phyloP scores from a whole-genome alignment of 805 yeast genomes.

The Millerago galiae region DNA sequence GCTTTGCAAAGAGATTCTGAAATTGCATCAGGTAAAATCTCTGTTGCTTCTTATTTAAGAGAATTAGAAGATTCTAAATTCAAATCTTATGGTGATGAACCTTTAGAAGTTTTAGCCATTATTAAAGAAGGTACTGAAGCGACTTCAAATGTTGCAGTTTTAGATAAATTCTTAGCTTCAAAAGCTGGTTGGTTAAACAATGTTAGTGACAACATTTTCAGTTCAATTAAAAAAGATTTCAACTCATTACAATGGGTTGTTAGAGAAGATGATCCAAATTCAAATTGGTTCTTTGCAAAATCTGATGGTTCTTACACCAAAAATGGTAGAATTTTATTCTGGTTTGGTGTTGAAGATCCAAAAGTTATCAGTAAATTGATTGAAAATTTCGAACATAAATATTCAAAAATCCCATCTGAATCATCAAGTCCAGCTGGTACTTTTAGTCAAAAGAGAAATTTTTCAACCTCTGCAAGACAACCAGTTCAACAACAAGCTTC shows the following conservation, averaged over 20 bases:
- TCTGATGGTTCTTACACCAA: constrained; percentile 92
- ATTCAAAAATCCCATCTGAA: constrained; percentile 29
- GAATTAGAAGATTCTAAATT: constrained; percentile 55
- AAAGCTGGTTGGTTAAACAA: constrained; percentile 96
- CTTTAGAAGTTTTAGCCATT: constrained; percentile 88
- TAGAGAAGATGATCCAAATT: constrained; percentile 82
- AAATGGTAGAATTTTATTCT: constrained; percentile 84
- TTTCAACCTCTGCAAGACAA: constrained; percentile 30
- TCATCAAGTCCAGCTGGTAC: constrained; percentile 31
- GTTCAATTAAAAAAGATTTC: constrained; percentile 70
- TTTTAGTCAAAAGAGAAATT: constrained; percentile 42
- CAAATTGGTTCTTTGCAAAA: constrained; percentile 85
- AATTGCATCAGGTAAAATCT: constrained; percentile 58
- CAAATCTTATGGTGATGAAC: constrained; percentile 90
- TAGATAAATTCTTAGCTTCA: constrained; percentile 83
- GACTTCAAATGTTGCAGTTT: constrained; percentile 45
- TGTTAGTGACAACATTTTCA: constrained; percentile 91
- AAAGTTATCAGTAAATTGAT: constrained; percentile 58
- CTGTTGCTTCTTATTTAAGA: constrained; percentile 79
- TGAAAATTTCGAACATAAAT: constrained; percentile 39
- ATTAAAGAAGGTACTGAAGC: constrained; percentile 45
- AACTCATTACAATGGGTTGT: constrained; percentile 79
- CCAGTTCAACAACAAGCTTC: not conserved
- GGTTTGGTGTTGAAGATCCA: constrained; percentile 81
- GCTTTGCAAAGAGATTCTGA: constrained; percentile 76